phyloP scores from a whole-genome alignment of 1,284 basidiomycete species.

The Ustilago curta region DNA sequence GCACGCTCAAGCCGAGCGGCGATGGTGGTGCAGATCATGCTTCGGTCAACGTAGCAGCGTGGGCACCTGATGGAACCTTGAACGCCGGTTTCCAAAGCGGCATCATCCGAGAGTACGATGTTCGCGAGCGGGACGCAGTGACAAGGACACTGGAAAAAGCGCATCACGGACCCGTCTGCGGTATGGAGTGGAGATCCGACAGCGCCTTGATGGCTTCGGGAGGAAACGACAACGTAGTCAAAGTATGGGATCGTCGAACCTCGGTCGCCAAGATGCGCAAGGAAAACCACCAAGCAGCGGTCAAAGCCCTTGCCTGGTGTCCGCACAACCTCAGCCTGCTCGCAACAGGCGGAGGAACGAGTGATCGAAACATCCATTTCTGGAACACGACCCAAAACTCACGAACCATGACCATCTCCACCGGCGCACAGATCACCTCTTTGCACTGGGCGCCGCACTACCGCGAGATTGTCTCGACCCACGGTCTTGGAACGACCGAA shows the following conservation, averaged over 20 bases:
- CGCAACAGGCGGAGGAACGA: conserved; percentile 93
- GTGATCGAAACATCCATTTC: conserved; percentile 91
- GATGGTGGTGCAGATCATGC: conserved; percentile 63
- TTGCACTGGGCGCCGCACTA: conserved; percentile 88
- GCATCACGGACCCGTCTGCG: conserved; percentile 64
- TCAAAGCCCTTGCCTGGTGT: conserved; percentile 88
- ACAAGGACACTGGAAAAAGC: conserved; percentile 63
- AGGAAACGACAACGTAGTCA: conserved; percentile 95
- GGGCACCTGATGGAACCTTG: conserved; percentile 66
- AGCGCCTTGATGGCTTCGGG: conserved; percentile 87
- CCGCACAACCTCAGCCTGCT: conserved; percentile 94
- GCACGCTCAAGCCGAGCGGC: conserved; percentile 73
- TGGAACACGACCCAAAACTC: conserved; percentile 74
- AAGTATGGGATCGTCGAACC: conserved; percentile 87
- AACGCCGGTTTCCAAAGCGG: conserved; percentile 64
- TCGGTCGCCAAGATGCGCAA: conserved; percentile 93
- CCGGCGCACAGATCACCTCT: conserved; percentile 85
- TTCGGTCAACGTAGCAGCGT: conserved; percentile 57
- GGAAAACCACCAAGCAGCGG: conserved; percentile 72
- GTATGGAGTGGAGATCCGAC: conserved; percentile 68
- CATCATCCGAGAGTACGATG: conserved; percentile 67
- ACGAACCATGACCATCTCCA: conserved; percentile 62
- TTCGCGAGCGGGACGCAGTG: conserved; percentile 59
- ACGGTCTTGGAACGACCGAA: conserved; percentile 74
- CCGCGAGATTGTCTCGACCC: conserved; percentile 91